These are phyloP conservation scores for Mortierella sp. DNA, from an alignment of 371 early-diverging fungal genomes.

Conservation along the genomic window DNA sequence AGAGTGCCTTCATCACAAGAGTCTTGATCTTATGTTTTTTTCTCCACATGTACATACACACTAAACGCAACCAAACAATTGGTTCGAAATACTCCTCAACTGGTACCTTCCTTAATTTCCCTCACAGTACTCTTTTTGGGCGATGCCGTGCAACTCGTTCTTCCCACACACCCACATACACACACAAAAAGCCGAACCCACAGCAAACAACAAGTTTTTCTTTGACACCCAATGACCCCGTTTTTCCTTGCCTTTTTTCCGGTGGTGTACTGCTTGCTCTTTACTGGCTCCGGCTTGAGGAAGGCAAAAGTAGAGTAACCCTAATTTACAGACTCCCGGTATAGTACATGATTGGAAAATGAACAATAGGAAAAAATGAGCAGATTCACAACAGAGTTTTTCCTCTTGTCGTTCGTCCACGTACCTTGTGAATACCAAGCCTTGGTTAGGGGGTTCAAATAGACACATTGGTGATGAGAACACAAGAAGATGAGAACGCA, in stretches of 20 bases:
- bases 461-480: too few species aligned
- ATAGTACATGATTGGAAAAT: too few species aligned
- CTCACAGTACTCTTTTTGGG: neutral
- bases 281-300: neutral
- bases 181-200: too few species aligned
- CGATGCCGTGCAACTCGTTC: neutral
- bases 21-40: neutral
- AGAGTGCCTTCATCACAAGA: neutral
- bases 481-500: too few species aligned
- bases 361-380: too few species aligned
- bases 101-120: neutral
- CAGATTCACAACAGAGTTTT: too few species aligned
- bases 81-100: neutral
- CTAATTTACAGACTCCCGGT: too few species aligned
- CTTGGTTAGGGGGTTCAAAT: too few species aligned
- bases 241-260: neutral
- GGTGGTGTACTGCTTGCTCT: neutral
- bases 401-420: too few species aligned
- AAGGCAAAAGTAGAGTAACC: neutral
- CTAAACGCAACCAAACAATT: neutral
- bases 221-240: neutral
- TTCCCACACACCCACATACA: neutral
- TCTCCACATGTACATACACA: neutral
- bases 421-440: too few species aligned
- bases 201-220: neutral